Percentiles rank a stretch among this genome's conserved stretches.
These are phyloP conservation scores for Colletotrichum sp. DNA, from an alignment of 2,329 filamentous ascomycete genomes.

Conservation along the genomic window DNA sequence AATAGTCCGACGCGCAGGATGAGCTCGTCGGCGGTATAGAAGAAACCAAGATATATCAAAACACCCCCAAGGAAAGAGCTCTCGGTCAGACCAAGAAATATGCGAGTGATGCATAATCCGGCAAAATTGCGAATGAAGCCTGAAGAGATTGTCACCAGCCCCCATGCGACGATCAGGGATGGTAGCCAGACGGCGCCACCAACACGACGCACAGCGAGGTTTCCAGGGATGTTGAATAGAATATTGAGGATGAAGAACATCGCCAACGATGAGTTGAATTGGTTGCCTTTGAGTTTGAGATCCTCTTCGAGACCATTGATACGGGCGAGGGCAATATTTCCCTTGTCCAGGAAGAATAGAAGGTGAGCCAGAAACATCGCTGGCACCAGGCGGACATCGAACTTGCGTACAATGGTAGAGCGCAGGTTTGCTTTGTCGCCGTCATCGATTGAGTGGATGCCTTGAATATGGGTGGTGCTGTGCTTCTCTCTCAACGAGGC, in stretches of 20 bases:
- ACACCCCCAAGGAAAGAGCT: slow-evolving; percentile 28
- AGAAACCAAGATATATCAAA: slow-evolving; percentile 29
- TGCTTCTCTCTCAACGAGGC: neutral
- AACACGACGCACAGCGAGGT: slow-evolving; percentile 24
- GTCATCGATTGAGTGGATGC: neutral
- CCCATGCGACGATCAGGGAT: slow-evolving; percentile 25
- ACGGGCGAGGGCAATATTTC: slow-evolving; percentile 21
- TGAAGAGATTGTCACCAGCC: slow-evolving; percentile 22
- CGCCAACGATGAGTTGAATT: slow-evolving; percentile 26
- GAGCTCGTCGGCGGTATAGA: slow-evolving; percentile 27
- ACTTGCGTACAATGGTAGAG: slow-evolving; percentile 9
- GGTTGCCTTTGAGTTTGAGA: neutral
- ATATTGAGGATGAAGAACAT: slow-evolving; percentile 28
- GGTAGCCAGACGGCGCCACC: slow-evolving; percentile 26
- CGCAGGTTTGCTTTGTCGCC: neutral
- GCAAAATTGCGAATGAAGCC: slow-evolving; percentile 26
- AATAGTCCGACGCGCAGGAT: slow-evolving; percentile 27
- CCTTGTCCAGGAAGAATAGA: slow-evolving; percentile 23
- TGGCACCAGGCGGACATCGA: slow-evolving; percentile 17
- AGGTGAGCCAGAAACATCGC: slow-evolving; percentile 13
- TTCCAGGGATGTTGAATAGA: slow-evolving; percentile 28
- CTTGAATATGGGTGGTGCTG: neutral
- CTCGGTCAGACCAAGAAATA: slow-evolving; percentile 27
- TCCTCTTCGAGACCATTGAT: slow-evolving; percentile 22
- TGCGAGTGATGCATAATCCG: slow-evolving; percentile 24